These are phyloP conservation scores for Exophiala xenobiotica DNA, from an alignment of 2,329 filamentous ascomycete species.

Conservation along the genomic window DNA sequence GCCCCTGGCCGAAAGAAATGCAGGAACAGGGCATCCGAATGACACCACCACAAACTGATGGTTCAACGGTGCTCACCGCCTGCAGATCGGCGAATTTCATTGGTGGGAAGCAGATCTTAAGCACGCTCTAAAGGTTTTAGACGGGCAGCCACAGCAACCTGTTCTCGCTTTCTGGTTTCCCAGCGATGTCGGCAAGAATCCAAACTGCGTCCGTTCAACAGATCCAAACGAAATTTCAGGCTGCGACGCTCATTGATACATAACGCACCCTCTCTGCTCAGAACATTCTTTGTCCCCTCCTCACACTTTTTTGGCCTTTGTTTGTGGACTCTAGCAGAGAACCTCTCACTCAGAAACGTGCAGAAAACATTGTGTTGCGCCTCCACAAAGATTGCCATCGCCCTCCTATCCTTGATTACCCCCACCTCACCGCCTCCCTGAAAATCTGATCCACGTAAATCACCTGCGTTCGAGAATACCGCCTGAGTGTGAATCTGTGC, in stretches of 20 bases:
- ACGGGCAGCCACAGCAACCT: not conserved
- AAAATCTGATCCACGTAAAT: conserved; percentile 2
- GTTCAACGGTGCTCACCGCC: conserved; percentile 5
- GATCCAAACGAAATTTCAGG: not conserved
- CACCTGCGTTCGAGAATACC: not conserved
- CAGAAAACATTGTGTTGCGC: conserved; percentile 7
- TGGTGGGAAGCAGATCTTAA: conserved; percentile 1
- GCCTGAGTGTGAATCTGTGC: too few species aligned
- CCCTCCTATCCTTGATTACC: conserved; percentile 1
- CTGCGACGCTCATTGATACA: not conserved
- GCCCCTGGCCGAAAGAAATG: conserved; percentile 5
- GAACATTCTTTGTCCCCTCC: not conserved
- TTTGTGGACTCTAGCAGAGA: not conserved
- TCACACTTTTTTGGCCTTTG: not conserved
- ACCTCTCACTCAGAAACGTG: not conserved
- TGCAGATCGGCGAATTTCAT: not conserved
- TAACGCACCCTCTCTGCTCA: not conserved
- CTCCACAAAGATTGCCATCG: conserved; percentile 12
- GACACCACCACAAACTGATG: conserved; percentile 7
- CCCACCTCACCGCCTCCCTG: conserved; percentile 16
- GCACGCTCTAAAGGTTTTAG: not conserved
- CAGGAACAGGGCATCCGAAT: conserved; percentile 12
- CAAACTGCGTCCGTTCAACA: not conserved
- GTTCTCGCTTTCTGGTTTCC: not conserved
- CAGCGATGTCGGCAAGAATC: not conserved